Evolutionary conservation across 108 stramenopile genomes (phyloP).

Genomic region (Pseudonitzschia multistriata): DNA sequence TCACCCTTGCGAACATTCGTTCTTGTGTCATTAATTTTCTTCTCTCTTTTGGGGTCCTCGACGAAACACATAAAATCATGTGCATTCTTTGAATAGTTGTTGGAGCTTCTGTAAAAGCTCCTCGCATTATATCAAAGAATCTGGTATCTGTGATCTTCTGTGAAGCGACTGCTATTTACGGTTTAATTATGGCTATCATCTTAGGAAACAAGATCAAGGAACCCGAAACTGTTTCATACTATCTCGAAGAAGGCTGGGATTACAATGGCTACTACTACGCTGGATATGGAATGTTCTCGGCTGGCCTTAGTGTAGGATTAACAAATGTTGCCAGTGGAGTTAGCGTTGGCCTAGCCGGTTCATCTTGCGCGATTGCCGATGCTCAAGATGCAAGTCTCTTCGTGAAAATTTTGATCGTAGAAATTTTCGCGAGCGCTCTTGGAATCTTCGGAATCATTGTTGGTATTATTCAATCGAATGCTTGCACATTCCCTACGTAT

Average conservation of each 20-base stretch:
- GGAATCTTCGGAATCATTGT: constrained; percentile 99
- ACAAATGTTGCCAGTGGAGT: constrained; percentile 98
- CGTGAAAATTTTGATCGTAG: constrained; percentile 99
- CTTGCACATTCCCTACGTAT: constrained; percentile 89
- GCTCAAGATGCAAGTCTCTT: constrained; percentile 97
- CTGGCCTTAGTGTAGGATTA: constrained; percentile 94
- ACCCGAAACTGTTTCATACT: constrained; percentile 61
- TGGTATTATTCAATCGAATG: constrained; percentile 97
- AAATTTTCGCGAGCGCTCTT: constrained; percentile 99
- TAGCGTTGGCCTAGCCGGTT: constrained; percentile 96
- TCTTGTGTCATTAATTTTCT: background rate
- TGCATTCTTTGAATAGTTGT: constrained; percentile 58
- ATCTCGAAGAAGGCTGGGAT: constrained; percentile 78
- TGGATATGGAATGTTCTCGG: constrained; percentile 96
- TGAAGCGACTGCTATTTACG: constrained; percentile 99
- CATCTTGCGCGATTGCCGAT: constrained; percentile 95
- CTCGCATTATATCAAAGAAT: constrained; percentile 97
- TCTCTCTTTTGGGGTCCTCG: background rate
- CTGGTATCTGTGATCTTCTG: constrained; percentile 99
- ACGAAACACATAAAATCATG: background rate
- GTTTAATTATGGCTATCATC: constrained; percentile 99
- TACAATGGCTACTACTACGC: constrained; percentile 90
- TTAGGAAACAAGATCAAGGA: constrained; percentile 93
- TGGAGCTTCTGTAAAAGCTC: constrained; percentile 98
- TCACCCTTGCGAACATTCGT: too few relatives aligned